Evolutionary conservation across 164 flowering plant species (phyloP).

Genomic region (Buxus sempervirens): DNA sequence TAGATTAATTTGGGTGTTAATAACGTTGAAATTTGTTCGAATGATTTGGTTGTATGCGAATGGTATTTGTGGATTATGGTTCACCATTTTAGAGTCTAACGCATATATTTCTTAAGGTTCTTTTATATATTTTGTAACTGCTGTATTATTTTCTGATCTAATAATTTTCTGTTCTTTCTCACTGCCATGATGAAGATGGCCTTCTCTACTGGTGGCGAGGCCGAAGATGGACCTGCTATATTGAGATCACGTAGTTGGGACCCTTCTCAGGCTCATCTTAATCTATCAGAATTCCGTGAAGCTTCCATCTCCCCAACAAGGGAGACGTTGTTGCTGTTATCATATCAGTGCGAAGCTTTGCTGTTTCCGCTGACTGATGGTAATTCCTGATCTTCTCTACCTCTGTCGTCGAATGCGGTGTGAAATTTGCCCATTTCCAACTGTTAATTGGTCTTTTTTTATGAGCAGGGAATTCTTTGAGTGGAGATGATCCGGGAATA

Average conservation of each 20-base stretch:
- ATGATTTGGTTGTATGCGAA: too few species aligned
- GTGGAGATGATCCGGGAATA: slow-evolving; percentile 14
- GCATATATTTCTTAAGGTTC: too few species aligned
- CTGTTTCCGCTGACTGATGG: slow-evolving; percentile 65
- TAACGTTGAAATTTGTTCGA: too few species aligned
- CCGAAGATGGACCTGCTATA: slow-evolving; percentile 43
- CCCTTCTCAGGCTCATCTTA: slow-evolving; percentile 40
- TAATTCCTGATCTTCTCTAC: slow-evolving; percentile 14
- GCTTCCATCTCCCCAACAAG: slow-evolving; percentile 89
- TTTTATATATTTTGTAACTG: too few species aligned
- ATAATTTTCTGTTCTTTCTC: background rate
- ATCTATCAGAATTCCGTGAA: slow-evolving; percentile 63
- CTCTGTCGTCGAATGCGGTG: background rate
- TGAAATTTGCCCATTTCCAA: background rate
- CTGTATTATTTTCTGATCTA: too few species aligned
- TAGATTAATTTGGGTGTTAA: too few species aligned
- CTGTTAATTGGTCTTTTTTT: background rate
- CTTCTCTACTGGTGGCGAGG: slow-evolving; percentile 25
- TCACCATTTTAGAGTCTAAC: too few species aligned
- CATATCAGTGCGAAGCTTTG: slow-evolving; percentile 66
- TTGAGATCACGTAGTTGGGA: slow-evolving; percentile 78
- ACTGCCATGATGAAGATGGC: slow-evolving; percentile 32
- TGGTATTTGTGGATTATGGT: too few species aligned
- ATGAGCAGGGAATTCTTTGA: slow-evolving; percentile 31
- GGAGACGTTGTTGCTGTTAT: slow-evolving; percentile 61